phyloP scores from a whole-genome alignment of 2,329 filamentous ascomycete species.

The Coniochaeta sp. region DNA sequence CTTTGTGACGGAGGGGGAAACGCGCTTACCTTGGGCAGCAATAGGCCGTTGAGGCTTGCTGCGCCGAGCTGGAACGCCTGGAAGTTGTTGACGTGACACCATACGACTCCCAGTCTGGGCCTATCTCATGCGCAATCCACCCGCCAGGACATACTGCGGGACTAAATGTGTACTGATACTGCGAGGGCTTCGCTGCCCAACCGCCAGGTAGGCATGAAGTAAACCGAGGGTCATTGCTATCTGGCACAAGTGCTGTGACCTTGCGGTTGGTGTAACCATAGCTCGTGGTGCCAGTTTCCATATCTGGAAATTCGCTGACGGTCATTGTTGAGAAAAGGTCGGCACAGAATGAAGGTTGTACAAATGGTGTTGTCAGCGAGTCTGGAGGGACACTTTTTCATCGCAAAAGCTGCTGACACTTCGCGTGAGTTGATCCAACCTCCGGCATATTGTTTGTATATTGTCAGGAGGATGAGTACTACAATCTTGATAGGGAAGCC shows the following conservation, averaged over 20 bases:
- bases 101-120: neutral
- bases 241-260: constrained; percentile 1
- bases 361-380: neutral
- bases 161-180: constrained; percentile 1
- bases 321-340: constrained; percentile 2
- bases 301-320: neutral
- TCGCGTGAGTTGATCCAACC: no score
- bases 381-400: no score
- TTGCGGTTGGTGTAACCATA: neutral
- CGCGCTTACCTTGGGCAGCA: constrained; percentile 2
- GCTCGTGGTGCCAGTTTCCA: neutral
- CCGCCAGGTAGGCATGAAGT: neutral
- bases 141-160: neutral
- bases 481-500: no score
- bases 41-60: constrained; percentile 2
- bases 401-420: no score
- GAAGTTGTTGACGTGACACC: neutral
- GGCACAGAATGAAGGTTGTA: constrained; percentile 1
- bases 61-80: neutral
- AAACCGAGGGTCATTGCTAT: neutral
- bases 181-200: neutral
- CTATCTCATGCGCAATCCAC: neutral
- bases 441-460: no score
- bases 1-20: neutral
- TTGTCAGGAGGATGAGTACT: no score